Base-by-base conservation (phyloP, 768 basidiomycete genomes). In the Crepidotus variabilis region DNA sequence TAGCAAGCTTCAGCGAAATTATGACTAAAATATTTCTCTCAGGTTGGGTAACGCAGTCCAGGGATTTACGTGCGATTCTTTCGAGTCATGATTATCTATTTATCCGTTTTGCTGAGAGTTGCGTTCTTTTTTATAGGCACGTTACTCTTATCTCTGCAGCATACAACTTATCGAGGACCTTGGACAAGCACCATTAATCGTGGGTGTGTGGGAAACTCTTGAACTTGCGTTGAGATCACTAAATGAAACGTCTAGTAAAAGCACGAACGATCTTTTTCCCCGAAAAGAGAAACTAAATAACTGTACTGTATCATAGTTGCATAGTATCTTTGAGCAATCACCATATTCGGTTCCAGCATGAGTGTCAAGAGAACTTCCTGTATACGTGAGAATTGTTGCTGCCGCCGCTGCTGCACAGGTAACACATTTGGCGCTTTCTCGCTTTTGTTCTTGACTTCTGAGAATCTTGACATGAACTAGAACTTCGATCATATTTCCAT, bases 31-130 rank as follows among this genome's bases (percentile, higher is more conserved):
- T n/a, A 22, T 60, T 21, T 47, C 48, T 1, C 50, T 14, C 51
- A 91, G 90, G 13, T 78, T 94, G 39, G 91, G 91, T 5, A 94
- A 94, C 60, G 88, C 91, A 1, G 91, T 93, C 18, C 92, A 94
- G 71, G 92, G 90, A 33, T 94, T 94, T 71, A 94, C 91, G 88
- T 90, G 70, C 61, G 88, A 80, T 11, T 32, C 34, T 14, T 45
- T 47, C 2, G 56, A 23, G 47, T 39, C 47, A 49, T 56, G n/a
- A 57, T 54, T 24, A 14, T 36, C 36, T 23, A 1, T 16, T 45
- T 16, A 20, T 32, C 1, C 2, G 7, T 18, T 14, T 39, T 13
- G 14, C 6, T 43, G 18, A 23, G 39, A 23, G 39, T 35, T 11
- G 6, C n/a, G 1, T 54, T 18, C 36, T 11, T 20, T 28, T 22